These are phyloP conservation scores for Leavenworthia alabamica DNA, from an alignment of 345 rosid species.

Conservation along the genomic window DNA sequence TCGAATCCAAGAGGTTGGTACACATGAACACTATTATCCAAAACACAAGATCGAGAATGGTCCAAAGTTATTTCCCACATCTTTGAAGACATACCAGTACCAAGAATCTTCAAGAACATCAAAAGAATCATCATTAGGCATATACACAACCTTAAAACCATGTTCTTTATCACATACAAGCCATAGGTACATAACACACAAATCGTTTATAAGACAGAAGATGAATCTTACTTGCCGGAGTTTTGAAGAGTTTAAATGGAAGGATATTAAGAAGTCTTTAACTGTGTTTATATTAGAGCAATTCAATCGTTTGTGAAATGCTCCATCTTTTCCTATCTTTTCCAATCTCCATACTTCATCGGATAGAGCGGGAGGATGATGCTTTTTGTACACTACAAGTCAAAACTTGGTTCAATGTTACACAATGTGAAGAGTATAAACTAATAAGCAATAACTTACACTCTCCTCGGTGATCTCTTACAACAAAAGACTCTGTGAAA, in stretches of 20 bases:
- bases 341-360: conserved; percentile 99
- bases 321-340: conserved; percentile 98
- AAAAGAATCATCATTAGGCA: neutral
- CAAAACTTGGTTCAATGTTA: conserved; percentile 1
- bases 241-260: conserved; percentile 56
- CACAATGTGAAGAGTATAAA: neutral
- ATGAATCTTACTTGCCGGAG: conserved; percentile 59
- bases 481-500: conserved; percentile 79
- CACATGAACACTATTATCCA: conserved; percentile 59
- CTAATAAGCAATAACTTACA: conserved; percentile 45
- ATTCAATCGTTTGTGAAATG: conserved; percentile 79
- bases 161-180: neutral
- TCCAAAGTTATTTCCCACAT: conserved; percentile 96
- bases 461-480: conserved; percentile 99
- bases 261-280: conserved; percentile 74
- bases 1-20: conserved; percentile 53
- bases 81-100: conserved; percentile 97
- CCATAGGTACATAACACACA: neutral
- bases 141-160: too few species aligned
- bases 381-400: conserved; percentile 85
- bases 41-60: conserved; percentile 75
- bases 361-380: conserved; percentile 76
- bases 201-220: neutral
- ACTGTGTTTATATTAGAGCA: conserved; percentile 64
- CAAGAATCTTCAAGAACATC: conserved; percentile 60